Conservation (phyloP, 2,329 filamentous ascomycete species). For the Pezicula carpinea region DNA sequence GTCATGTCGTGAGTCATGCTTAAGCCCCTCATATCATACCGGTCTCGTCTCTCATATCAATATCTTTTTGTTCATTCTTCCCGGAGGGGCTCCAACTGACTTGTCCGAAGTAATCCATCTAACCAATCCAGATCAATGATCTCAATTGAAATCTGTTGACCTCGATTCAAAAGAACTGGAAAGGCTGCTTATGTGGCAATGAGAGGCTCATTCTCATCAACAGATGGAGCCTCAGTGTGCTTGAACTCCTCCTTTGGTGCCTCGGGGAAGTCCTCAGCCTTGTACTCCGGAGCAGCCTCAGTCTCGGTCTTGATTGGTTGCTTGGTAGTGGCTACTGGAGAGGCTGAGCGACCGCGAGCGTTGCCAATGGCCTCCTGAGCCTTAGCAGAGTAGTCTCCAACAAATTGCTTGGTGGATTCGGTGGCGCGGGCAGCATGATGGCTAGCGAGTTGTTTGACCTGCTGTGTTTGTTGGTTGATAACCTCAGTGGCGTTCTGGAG, state of each 20-base stretch:
- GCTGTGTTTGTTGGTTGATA: constrained; percentile 57
- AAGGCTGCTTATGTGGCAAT: constrained; percentile 19
- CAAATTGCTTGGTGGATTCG: constrained; percentile 61
- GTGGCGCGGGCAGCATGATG: constrained; percentile 62
- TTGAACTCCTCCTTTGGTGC: constrained; percentile 29
- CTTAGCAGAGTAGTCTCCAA: constrained; percentile 64
- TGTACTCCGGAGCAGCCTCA: constrained; percentile 15
- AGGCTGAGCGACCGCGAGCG: constrained; percentile 25
- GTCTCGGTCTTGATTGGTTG: constrained; percentile 18
- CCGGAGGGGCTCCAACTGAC: not conserved
- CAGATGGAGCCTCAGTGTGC: constrained; percentile 8
- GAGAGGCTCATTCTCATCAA: constrained; percentile 22
- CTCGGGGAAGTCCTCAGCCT: constrained; percentile 25
- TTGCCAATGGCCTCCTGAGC: constrained; percentile 59
- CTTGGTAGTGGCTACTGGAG: constrained; percentile 19
- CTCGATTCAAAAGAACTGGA: not conserved
- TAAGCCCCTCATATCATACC: constrained; percentile 1
- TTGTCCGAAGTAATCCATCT: not conserved
- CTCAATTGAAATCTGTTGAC: not conserved
- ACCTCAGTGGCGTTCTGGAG: constrained; percentile 53
- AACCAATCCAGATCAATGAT: not conserved
- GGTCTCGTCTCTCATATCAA: not conserved
- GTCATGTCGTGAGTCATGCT: constrained; percentile 2
- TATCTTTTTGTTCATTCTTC: not conserved
- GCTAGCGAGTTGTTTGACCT: constrained; percentile 56